phyloP scores from a whole-genome alignment of 495 filamentous ascomycete genomes.

The Cryomyces minteri region DNA sequence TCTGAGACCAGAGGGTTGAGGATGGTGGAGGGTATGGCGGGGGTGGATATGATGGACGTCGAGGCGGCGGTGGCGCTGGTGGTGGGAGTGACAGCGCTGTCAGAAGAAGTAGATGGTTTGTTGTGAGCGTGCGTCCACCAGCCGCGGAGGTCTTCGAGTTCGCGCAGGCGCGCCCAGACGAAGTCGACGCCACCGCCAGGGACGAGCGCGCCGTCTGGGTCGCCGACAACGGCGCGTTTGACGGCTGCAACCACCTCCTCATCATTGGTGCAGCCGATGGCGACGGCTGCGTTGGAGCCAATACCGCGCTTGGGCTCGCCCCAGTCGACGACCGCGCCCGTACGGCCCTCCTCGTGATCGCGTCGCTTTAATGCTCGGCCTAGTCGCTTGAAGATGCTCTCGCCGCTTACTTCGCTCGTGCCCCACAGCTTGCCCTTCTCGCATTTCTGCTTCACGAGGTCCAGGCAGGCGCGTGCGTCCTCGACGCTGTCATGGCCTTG shows the following conservation, averaged over 20 bases:
- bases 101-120: neutral
- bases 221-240: conserved; percentile 46
- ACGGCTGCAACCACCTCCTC: conserved; percentile 55
- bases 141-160: conserved; percentile 61
- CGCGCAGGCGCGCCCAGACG: conserved; percentile 72
- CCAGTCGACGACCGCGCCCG: conserved; percentile 76
- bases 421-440: conserved; percentile 78
- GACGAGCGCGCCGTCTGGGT: conserved; percentile 39
- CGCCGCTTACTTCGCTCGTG: conserved; percentile 48
- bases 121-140: conserved; percentile 46
- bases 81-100: conserved; percentile 15
- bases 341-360: conserved; percentile 30
- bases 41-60: conserved; percentile 3
- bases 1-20: neutral
- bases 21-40: conserved; percentile 14
- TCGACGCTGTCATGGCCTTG: conserved; percentile 82
- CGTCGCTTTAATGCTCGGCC: conserved; percentile 32
- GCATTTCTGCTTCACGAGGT: conserved; percentile 87
- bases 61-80: neutral
- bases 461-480: conserved; percentile 76
- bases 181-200: conserved; percentile 64
- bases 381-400: conserved; percentile 78
- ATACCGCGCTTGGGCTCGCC: conserved; percentile 58
- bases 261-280: conserved; percentile 59
- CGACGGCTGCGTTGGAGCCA: conserved; percentile 48